Base-by-base conservation (phyloP, 306 rosid species). In the Morella rubra region DNA sequence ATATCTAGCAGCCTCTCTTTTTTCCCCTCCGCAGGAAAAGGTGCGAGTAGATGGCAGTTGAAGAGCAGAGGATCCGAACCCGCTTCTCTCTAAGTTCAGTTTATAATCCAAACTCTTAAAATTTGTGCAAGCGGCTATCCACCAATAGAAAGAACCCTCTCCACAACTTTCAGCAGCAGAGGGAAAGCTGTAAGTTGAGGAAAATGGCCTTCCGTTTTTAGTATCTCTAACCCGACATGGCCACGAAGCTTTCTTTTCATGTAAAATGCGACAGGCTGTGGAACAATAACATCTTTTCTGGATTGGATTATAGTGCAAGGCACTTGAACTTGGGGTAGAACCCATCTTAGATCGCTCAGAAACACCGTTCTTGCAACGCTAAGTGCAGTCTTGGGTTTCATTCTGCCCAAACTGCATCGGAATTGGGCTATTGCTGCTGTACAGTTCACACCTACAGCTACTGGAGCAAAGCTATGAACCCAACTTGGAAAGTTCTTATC, bases 251-350 rank as follows among this genome's bases (percentile, higher is more conserved):
- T 81, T 62, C 27, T 73, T 58, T 85, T 80, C 22, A 87, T 76
- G 91, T 81, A 87, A 50, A 50, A 80, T 5, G 83, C 74, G 72
- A 89, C 80, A 1, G 62, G 59, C 73, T 73, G 50, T 7, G 90
- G 88, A 52, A 78, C 85, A 51, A 81, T 5, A 1, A 2, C 4
- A 71, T 87, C 88, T 11, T 80, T 71, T 73, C 24, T 76, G 8
- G 88, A 80, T 45, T 80, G 87, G 68, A 89, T 84, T 70, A 85
- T 85, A 40, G 86, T 75, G 77, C 74, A 56, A 14, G 90, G 88
- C 72, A 79, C 88, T 7, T 1, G 14, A 50, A 85, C 83, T 60
- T 18, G 74, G 27, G 88, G 87, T 61, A 85, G 64, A 71, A 84
- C 68, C 77, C 62, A 4, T 72, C 87, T 84, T 4, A 65, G 19